A percentile compares a stretch with the other conserved stretches of the same genome.
Evolutionary conservation across 1,284 basidiomycete species (phyloP).

Genomic region (Puccinia hordei): DNA sequence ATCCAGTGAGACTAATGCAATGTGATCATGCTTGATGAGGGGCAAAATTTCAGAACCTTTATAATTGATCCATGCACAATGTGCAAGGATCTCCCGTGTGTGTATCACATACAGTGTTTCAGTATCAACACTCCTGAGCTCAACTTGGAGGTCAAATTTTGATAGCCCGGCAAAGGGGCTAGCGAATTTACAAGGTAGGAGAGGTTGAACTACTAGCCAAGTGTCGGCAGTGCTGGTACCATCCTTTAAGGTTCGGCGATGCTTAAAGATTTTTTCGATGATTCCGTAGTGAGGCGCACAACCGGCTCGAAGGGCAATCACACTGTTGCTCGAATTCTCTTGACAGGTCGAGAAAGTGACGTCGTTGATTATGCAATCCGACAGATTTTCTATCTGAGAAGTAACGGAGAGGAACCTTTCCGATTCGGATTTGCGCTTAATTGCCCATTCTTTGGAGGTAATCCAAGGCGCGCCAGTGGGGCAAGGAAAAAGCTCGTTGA

Average conservation of each 20-base stretch:
- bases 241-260: background rate
- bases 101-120: background rate
- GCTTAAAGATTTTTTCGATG: constrained; percentile 24
- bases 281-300: constrained; percentile 10
- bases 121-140: constrained; percentile 13
- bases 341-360: background rate
- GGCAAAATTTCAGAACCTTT: constrained; percentile 12
- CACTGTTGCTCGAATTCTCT: constrained; percentile 31
- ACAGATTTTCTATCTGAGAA: constrained; percentile 7
- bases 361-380: background rate
- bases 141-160: constrained; percentile 19
- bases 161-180: constrained; percentile 32
- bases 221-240: background rate
- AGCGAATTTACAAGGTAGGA: constrained; percentile 6
- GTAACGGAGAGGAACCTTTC: background rate
- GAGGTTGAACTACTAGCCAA: constrained; percentile 25
- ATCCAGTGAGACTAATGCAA: constrained; percentile 12
- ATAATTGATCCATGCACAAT: constrained; percentile 48
- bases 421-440: background rate
- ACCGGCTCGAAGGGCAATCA: constrained; percentile 9
- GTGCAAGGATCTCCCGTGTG: constrained; percentile 22
- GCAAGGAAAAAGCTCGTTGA: constrained; percentile 15
- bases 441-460: background rate
- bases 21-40: background rate
- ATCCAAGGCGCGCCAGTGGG: background rate